Evolutionary conservation across 2,329 filamentous ascomycete species (phyloP), one percentile per base, ranked within the genome.

Genomic region (Aspergillus fischeri): DNA sequence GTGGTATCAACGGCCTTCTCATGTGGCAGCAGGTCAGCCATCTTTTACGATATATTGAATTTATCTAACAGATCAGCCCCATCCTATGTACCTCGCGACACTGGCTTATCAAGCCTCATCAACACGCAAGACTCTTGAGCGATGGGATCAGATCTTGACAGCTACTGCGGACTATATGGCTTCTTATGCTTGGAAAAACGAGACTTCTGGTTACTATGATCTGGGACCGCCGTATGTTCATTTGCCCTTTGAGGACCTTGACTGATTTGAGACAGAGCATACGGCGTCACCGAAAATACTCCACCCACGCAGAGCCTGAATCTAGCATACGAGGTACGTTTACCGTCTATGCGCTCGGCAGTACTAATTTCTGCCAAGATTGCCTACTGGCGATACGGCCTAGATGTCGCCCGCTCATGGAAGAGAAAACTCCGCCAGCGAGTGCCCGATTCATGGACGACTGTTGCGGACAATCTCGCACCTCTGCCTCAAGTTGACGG

Each of bases 211-310:
- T 7, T 58, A 56, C 14, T 62, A 60, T 32, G 60, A 62, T 57
- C 55, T 62, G 0, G 60, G 60, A n/a, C 60, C 58, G 11, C 60
- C 58, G 60, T 62, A 56, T 6, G 54, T 3, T 9, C 20, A 9
- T 27, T 42, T 25, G 27, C n/a, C 10, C 2, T n/a, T 7, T n/a
- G 7, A 27, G 4, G 5, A 21, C 14, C 35, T n/a, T 25, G 3
- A 17, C 53, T 54, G 38, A 55, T 38, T 9, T 38, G 3, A 6
- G 2, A 1, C 24, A 62, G 60, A 11, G 29, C 60, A 21, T 60
- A 62, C 24, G 60, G 60, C 1, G 60, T 62, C 7, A 62, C 58
- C 1, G 60, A 62, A 32, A 62, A 62, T 41, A 62, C 60, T 8
- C 58, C 55, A 9, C 58, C 60, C 3, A 17, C 28, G 4, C 42